A percentile compares a stretch with the other conserved stretches of the same genome.
Evolutionary conservation across 371 early-diverging fungal species (phyloP).

Genomic region (Syncephalastrum contaminatum): DNA sequence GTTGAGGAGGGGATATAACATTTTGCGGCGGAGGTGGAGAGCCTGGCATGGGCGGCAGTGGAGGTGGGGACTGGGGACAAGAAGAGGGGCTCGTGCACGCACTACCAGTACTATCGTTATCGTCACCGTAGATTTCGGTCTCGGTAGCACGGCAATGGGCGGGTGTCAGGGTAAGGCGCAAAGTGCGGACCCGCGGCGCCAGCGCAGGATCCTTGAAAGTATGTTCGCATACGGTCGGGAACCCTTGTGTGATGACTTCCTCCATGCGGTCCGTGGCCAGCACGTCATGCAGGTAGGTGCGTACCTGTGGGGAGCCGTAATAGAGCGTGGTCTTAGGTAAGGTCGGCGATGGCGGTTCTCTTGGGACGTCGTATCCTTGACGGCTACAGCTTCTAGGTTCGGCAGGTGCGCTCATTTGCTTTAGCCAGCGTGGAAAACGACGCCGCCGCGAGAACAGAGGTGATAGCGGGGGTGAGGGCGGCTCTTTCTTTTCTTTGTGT

Average conservation of each 20-base stretch:
- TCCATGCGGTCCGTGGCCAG: conserved; percentile 15
- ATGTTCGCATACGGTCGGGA: background rate
- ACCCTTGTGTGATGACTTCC: conserved; percentile 12
- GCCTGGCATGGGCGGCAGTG: too few relatives aligned
- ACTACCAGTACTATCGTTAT: too few relatives aligned
- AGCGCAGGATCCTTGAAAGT: too few relatives aligned
- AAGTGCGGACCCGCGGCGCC: conserved; percentile 6
- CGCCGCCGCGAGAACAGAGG: conserved; percentile 6
- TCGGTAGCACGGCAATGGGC: conserved; percentile 30
- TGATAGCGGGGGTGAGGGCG: conserved; percentile 7
- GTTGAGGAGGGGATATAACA: too few relatives aligned
- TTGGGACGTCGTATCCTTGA: too few relatives aligned
- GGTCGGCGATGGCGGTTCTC: background rate
- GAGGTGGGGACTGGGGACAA: too few relatives aligned
- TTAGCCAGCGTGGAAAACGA: conserved; percentile 12
- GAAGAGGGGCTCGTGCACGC: too few relatives aligned
- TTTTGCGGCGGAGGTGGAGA: too few relatives aligned
- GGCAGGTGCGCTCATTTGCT: conserved; percentile 9
- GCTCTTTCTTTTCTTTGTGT: background rate
- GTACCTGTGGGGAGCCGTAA: conserved; percentile 20
- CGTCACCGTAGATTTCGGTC: conserved; percentile 22
- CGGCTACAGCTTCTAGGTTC: background rate
- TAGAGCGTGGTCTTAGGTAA: conserved; percentile 15
- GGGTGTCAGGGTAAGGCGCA: conserved; percentile 33
- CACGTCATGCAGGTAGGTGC: conserved; percentile 15